Evolutionary conservation across 2,329 filamentous ascomycete genomes (phyloP).

Genomic region (Epichloe gansuensis): DNA sequence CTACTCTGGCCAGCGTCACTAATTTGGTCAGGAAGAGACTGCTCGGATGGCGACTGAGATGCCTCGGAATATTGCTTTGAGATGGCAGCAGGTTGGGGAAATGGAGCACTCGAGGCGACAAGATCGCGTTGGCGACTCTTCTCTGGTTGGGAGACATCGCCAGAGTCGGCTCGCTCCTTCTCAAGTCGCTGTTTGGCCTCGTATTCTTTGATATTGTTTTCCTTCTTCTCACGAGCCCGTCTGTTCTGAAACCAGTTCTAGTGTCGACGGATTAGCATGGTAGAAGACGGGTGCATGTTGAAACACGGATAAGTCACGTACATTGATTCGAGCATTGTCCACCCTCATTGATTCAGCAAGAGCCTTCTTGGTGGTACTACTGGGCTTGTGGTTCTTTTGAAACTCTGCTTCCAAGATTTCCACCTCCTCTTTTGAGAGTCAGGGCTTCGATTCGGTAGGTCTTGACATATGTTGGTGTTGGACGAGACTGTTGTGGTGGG

Average conservation of each 20-base stretch:
- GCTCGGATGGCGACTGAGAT: constrained; percentile 9
- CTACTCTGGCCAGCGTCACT: constrained; percentile 16
- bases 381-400: constrained; percentile 52
- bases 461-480: constrained; percentile 27
- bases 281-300: neutral
- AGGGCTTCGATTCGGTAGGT: constrained; percentile 37
- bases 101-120: constrained; percentile 29
- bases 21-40: constrained; percentile 11
- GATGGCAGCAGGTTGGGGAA: constrained; percentile 18
- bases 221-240: constrained; percentile 52
- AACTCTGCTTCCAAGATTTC: constrained; percentile 49
- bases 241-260: constrained; percentile 62
- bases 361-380: constrained; percentile 47
- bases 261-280: neutral
- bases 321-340: constrained; percentile 53
- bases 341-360: constrained; percentile 50
- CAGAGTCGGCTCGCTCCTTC: constrained; percentile 19
- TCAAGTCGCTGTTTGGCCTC: constrained; percentile 26
- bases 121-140: constrained; percentile 22
- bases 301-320: constrained; percentile 20
- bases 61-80: constrained; percentile 7
- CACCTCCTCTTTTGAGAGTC: constrained; percentile 46
- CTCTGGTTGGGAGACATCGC: constrained; percentile 15
- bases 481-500: constrained; percentile 24
- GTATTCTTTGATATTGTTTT: constrained; percentile 38